Evolutionary conservation across 352 stramenopile species (phyloP), one percentile per base, ranked within the genome.

Genomic region (Phytophthora aleatoria): DNA sequence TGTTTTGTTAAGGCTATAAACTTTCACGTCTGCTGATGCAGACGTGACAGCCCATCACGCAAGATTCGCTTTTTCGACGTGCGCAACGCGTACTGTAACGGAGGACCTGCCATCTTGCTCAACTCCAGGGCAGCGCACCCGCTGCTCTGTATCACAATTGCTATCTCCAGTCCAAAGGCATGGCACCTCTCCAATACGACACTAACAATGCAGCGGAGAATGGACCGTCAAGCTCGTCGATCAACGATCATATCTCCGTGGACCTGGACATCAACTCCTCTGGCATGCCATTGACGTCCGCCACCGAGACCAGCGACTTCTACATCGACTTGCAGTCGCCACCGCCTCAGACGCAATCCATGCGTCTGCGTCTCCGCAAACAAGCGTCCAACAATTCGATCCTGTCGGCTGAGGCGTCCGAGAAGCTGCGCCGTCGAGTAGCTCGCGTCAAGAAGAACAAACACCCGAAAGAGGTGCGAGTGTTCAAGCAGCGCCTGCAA

Each of bases 371-470:
- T 5, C 67, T 82, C 13, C 70, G 74, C 7, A 77, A 70, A 53
- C 67, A 70, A 33, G 52, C 61, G 35, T 65, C 67, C 16, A 57
- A 35, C 38, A 43, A 47, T 11, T 71, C 57, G 24, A 38, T 48
- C 0, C 48, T 71, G 11, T 72, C 63, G 6, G 41, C 50, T 16
- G 54, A 66, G n/a, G 43, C 57, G 20, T 44, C 53, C 20, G 63
- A 68, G 16, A 69, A 60, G 4, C 33, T 65, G 4, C 51, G 66
- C 2, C 68, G 68, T 15, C 64, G 68, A 41, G 64, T 79, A 13
- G 49, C 61, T 61, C 72, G 64, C 15, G 64, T 84, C 30, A 82
- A 79, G 64, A 83, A 84, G 67, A 77, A 70, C 49, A 71, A 74
- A 39, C 74, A 81, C 56, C 64, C 55, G 50, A 81, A 43, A 58